Evolutionary conservation across 257 asterid species (phyloP).

Genomic region (Solanum acaule): DNA sequence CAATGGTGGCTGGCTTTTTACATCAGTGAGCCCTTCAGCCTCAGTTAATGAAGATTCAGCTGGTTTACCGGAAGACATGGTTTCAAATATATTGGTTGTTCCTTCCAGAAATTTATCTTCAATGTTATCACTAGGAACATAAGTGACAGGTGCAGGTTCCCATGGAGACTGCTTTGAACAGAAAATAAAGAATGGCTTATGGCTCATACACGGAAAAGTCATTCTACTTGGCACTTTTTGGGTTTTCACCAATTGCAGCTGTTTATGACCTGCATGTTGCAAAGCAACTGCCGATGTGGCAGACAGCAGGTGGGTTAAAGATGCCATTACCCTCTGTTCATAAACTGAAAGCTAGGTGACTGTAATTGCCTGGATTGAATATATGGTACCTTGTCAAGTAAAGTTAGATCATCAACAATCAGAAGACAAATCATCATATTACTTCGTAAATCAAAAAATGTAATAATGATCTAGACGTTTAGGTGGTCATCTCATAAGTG

Average conservation of each 20-base stretch:
- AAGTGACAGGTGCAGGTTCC: constrained; percentile 68
- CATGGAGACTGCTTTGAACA: constrained; percentile 45
- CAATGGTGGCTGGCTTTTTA: constrained; percentile 10
- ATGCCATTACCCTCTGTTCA: constrained; percentile 37
- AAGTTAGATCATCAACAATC: neutral
- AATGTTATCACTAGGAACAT: constrained; percentile 23
- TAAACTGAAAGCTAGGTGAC: too few relatives aligned
- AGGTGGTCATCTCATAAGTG: neutral
- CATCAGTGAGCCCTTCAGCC: constrained; percentile 17
- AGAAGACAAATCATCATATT: neutral
- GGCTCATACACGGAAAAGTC: neutral
- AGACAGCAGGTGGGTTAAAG: constrained; percentile 29
- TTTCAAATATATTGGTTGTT: constrained; percentile 43
- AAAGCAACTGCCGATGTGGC: constrained; percentile 16
- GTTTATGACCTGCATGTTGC: constrained; percentile 19
- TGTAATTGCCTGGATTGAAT: constrained; percentile 25
- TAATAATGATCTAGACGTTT: neutral
- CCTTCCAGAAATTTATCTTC: constrained; percentile 33
- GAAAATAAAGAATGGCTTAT: constrained; percentile 7
- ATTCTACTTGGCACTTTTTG: constrained; percentile 14
- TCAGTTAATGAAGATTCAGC: constrained; percentile 22
- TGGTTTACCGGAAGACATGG: constrained; percentile 30
- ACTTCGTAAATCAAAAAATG: neutral
- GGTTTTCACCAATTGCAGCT: constrained; percentile 15
- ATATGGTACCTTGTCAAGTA: neutral